These are phyloP conservation scores for Camelina neglecta DNA, from an alignment of 345 rosid species.

Conservation along the genomic window DNA sequence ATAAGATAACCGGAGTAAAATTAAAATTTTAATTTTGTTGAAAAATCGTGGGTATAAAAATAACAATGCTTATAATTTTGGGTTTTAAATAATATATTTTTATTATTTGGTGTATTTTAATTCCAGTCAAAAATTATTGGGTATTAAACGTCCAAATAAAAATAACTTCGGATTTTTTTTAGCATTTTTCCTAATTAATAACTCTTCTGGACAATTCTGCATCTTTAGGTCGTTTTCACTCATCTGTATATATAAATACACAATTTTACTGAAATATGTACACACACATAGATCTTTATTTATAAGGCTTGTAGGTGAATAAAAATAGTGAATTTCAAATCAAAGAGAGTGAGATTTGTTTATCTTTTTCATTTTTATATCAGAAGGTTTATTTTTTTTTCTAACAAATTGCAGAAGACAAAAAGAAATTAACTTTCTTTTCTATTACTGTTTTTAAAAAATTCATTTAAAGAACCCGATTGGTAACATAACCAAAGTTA, in stretches of 20 bases:
- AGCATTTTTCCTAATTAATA: no score
- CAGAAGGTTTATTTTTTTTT: background rate
- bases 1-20: no score
- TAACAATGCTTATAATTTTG: no score
- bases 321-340: background rate
- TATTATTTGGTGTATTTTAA: no score
- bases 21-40: no score
- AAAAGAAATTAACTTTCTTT: background rate
- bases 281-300: background rate
- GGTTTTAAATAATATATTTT: no score
- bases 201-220: conserved; percentile 28
- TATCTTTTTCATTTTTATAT: background rate
- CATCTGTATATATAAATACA: conserved; percentile 1
- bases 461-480: no score
- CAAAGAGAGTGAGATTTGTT: background rate
- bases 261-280: background rate
- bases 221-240: conserved; percentile 24
- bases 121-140: no score
- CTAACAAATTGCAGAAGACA: background rate
- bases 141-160: no score
- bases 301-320: background rate
- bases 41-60: no score
- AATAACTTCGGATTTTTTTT: no score
- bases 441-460: background rate
- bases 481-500: no score